Percentiles rank a stretch among this genome's conserved stretches.
Evolutionary conservation across 106 monocot genomes (phyloP).

Genomic region (Dactylorhiza incarnata): DNA sequence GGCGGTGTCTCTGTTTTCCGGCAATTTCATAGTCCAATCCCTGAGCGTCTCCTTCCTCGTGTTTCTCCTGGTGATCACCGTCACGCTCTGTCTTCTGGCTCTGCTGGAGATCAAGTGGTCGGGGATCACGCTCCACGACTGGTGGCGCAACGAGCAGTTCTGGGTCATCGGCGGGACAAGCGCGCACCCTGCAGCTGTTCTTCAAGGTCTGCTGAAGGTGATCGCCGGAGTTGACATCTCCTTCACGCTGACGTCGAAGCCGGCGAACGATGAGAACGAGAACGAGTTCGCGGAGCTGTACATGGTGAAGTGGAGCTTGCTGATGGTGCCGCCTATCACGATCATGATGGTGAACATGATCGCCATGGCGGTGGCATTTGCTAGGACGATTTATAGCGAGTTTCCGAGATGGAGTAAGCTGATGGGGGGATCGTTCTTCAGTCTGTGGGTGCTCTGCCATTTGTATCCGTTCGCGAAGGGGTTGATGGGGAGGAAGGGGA

Average conservation of each 20-base stretch:
- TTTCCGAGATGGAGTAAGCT: slow-evolving; percentile 89
- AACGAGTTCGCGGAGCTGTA: slow-evolving; percentile 71
- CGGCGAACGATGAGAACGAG: slow-evolving; percentile 42
- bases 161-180: slow-evolving; percentile 96
- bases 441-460: slow-evolving; percentile 95
- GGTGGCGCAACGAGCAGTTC: slow-evolving; percentile 99
- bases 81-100: slow-evolving; percentile 78
- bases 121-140: slow-evolving; percentile 86
- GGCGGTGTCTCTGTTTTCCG: slow-evolving; percentile 82
- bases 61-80: slow-evolving; percentile 64
- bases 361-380: slow-evolving; percentile 61
- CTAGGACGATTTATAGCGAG: slow-evolving; percentile 77
- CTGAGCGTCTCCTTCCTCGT: slow-evolving; percentile 52
- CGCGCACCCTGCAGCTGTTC: slow-evolving; percentile 85
- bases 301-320: slow-evolving; percentile 74
- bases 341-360: slow-evolving; percentile 97
- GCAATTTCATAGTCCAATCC: slow-evolving; percentile 86
- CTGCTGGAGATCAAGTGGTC: slow-evolving; percentile 90
- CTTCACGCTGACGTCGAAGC: slow-evolving; percentile 86
- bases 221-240: slow-evolving; percentile 91
- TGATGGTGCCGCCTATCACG: slow-evolving; percentile 92
- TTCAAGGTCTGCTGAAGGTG: slow-evolving; percentile 88
- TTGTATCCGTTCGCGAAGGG: slow-evolving; percentile 92
- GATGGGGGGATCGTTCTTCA: slow-evolving; percentile 86
- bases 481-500: slow-evolving; percentile 84